A percentile compares a stretch with the other conserved stretches of the same genome.
These are phyloP conservation scores for Clitocybe nebularis DNA, from an alignment of 1,284 basidiomycete genomes.

Conservation along the genomic window DNA sequence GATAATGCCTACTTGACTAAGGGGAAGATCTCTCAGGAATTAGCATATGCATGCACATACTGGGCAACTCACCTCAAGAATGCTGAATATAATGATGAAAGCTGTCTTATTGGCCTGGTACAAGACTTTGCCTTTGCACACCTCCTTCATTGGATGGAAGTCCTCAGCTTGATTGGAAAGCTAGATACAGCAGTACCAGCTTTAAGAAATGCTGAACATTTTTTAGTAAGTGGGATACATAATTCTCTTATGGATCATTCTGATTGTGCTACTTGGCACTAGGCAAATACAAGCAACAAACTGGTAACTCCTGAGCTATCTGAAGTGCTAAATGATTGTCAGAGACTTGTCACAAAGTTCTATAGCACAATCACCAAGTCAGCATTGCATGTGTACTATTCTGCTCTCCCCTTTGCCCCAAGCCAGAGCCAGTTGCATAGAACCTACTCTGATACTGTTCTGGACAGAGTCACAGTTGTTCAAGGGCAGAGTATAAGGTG, in stretches of 20 bases:
- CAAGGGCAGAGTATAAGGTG: neutral
- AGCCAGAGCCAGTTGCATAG: neutral
- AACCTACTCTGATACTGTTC: neutral
- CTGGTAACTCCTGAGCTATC: neutral
- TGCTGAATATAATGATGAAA: neutral
- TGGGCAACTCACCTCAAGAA: neutral
- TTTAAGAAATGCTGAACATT: neutral
- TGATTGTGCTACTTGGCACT: no score
- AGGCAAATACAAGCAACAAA: no score
- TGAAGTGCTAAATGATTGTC: neutral
- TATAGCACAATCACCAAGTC: neutral
- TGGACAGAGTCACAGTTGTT: neutral
- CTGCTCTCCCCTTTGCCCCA: neutral
- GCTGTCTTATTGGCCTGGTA: neutral
- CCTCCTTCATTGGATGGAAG: neutral
- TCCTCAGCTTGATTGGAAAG: neutral
- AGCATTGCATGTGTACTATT: neutral
- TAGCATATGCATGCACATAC: neutral
- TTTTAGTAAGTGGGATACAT: neutral
- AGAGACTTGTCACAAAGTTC: neutral
- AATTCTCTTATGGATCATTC: no score
- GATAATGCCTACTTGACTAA: neutral
- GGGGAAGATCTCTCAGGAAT: neutral
- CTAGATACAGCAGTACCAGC: neutral
- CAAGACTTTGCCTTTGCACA: neutral